phyloP scores from a whole-genome alignment of 805 yeast species.

The Metschnikowia continentalis region DNA sequence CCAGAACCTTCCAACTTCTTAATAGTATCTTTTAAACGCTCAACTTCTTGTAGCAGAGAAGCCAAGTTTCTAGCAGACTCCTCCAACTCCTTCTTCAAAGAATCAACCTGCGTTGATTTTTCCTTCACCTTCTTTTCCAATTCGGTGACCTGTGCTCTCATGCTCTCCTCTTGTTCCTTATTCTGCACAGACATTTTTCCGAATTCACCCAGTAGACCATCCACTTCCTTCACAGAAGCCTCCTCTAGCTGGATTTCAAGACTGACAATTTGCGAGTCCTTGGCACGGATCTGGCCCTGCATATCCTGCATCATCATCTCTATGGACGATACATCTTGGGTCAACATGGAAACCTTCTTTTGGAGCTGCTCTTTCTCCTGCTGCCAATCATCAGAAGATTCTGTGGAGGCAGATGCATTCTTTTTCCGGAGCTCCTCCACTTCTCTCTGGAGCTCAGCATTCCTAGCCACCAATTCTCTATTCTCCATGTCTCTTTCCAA shows the following conservation, averaged over 20 bases:
- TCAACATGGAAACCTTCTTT: constrained; percentile 12
- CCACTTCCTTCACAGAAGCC: constrained; percentile 2
- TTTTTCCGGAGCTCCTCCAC: neutral
- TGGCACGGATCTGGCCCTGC: constrained; percentile 12
- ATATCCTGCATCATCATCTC: constrained; percentile 15
- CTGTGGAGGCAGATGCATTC: too few relatives aligned
- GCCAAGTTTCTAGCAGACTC: neutral
- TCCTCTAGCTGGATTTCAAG: constrained; percentile 15
- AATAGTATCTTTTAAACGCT: neutral
- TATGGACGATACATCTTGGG: constrained; percentile 16
- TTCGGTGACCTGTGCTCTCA: constrained; percentile 6
- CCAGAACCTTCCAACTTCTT: neutral
- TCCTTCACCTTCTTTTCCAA: constrained; percentile 2
- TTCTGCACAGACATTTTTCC: constrained; percentile 8
- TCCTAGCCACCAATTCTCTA: neutral
- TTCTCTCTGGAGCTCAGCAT: neutral
- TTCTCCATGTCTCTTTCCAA: too few relatives aligned
- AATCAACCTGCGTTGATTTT: neutral
- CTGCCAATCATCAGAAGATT: neutral
- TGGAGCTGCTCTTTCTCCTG: constrained; percentile 5
- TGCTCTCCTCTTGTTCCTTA: constrained; percentile 1
- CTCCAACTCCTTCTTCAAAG: neutral
- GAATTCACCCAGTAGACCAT: constrained; percentile 7
- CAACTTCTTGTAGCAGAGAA: neutral
- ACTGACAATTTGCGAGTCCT: constrained; percentile 12